These are phyloP conservation scores for Nicotiana undulata DNA, from an alignment of 257 asterid genomes.

Conservation along the genomic window DNA sequence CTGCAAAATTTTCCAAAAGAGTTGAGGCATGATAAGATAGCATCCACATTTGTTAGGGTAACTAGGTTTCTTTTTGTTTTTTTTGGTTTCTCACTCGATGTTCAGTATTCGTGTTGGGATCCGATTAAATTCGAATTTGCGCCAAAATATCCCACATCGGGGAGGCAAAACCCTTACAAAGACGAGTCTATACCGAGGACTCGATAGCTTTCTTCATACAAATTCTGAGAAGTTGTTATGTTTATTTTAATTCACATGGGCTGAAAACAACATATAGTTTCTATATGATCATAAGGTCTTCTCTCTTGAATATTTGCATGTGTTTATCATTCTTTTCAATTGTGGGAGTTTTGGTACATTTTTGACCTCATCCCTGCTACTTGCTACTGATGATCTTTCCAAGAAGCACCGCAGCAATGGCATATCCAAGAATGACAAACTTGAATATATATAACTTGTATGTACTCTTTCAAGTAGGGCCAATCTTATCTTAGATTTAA, in stretches of 20 bases:
- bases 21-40: neutral
- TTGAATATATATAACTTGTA: neutral
- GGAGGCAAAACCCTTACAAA: too few species aligned
- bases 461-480: too few species aligned
- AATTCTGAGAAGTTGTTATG: too few species aligned
- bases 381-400: neutral
- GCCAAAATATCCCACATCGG: accelerated
- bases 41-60: neutral
- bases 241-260: too few species aligned
- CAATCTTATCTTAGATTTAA: too few species aligned
- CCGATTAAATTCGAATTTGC: too few species aligned
- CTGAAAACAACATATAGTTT: too few species aligned
- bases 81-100: too few species aligned
- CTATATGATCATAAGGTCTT: neutral
- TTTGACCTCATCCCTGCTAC: neutral
- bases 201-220: too few species aligned
- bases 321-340: neutral
- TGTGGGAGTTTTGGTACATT: neutral
- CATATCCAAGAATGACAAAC: neutral
- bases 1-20: neutral
- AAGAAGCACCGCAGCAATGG: neutral
- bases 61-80: neutral
- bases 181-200: accelerated
- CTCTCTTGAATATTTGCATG: neutral
- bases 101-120: too few species aligned